These are phyloP conservation scores for Botrytis hyacinthi DNA, from an alignment of 2,329 filamentous ascomycete species.

Conservation along the genomic window DNA sequence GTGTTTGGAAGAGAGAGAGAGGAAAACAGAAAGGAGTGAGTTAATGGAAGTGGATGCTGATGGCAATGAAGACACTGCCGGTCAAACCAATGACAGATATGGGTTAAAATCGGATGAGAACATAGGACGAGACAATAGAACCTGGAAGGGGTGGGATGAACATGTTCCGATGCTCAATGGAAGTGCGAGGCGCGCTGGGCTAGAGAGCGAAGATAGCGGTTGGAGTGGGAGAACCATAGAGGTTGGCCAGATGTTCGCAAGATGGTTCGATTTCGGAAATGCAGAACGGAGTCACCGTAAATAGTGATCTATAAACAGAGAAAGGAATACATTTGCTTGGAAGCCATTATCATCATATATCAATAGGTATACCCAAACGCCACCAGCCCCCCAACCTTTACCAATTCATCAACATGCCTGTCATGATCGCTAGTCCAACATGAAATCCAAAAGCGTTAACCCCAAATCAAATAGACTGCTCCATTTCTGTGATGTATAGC, in stretches of 20 bases:
- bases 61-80: neutral
- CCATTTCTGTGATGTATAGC: conserved; percentile 98
- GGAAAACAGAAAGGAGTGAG: conserved; percentile 31
- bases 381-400: conserved; percentile 23
- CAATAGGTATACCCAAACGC: conserved; percentile 39
- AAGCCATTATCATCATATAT: conserved; percentile 37
- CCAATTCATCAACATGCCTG: conserved; percentile 18
- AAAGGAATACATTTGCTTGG: conserved; percentile 7
- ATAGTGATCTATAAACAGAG: neutral
- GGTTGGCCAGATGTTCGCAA: conserved; percentile 54
- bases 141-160: conserved; percentile 44
- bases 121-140: conserved; percentile 18
- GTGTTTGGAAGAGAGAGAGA: conserved; percentile 46
- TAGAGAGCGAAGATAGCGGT: conserved; percentile 47
- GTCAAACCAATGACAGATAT: neutral
- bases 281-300: conserved; percentile 40
- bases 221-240: conserved; percentile 60
- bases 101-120: neutral
- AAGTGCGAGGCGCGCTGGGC: conserved; percentile 45
- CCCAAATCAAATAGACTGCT: conserved; percentile 61
- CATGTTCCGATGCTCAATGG: conserved; percentile 62
- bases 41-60: neutral
- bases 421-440: conserved; percentile 21
- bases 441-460: conserved; percentile 24
- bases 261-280: conserved; percentile 61